Base-by-base conservation (phyloP, 1,139 yeast species). In the Blastobotrys apis region DNA sequence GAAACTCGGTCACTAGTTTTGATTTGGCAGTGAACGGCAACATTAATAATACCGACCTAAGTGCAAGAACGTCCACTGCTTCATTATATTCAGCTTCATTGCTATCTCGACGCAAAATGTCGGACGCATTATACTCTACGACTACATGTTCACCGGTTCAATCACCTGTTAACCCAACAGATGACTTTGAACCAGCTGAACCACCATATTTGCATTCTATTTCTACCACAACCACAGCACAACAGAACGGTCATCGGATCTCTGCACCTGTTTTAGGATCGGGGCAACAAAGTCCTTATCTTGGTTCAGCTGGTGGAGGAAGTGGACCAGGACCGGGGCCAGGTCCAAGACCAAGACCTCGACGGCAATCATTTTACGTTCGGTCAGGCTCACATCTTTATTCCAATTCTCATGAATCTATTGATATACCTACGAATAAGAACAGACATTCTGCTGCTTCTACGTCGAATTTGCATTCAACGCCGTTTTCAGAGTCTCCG, bases 341-440 rank as follows among this genome's bases (percentile, higher is more conserved):
- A 10, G 13, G 25, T 27, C 19, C 26, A 4, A 22, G 9, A 12
- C 33, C 34, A 15, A 13, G 36, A 29, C 41, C 41, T 22, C 43
- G 53, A 27, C 43, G 56, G 26, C 55, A 52, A 31, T 49, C 52
- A 2, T 42, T 52, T 21, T 53, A 53, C 44, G 53, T 51, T n/a
- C 47, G 52, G 33, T 44, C 55, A 3, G 52, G 56, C 19, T 34
- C 40, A 22, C 35, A 31, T 20, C n/a, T 43, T 31, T 31, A 43
- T 27, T 33, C 39, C 26, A 25, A 36, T 15, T 17, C 37, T 19
- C 26, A 22, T 21, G 15, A 27, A 10, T 20, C 25, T 19, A 33
- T 39, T 19, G 43, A 39, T 27, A 39, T 39, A 6, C 43, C 43
- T 13, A 17, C 19, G 20, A 9, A n/a, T 5, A 39, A 20, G 22